Conservation (phyloP, 2,329 filamentous ascomycete species). For the Lachnellula arida region DNA sequence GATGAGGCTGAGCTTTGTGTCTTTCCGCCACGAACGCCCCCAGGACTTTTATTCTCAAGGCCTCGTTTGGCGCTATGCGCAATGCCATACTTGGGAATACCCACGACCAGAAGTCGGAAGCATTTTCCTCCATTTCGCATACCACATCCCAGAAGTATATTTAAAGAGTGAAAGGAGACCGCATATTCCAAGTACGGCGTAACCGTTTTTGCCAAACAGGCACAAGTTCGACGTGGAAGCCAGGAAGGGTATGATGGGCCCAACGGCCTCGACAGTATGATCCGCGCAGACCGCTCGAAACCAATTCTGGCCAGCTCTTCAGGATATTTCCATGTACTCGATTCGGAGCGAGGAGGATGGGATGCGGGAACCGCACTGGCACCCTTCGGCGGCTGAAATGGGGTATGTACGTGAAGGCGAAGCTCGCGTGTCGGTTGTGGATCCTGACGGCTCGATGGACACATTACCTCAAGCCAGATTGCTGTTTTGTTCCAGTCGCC, state of each 20-base stretch:
- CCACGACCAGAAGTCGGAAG: neutral
- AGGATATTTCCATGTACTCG: neutral
- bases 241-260: too few species aligned
- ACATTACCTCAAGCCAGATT: neutral
- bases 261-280: neutral
- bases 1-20: neutral
- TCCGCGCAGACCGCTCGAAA: neutral
- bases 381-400: neutral
- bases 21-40: neutral
- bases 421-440: neutral
- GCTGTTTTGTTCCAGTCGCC: neutral
- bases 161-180: neutral
- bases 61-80: neutral
- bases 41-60: neutral
- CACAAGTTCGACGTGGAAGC: neutral
- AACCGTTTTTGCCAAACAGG: neutral
- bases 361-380: neutral
- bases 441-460: neutral
- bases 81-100: conserved; percentile 1
- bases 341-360: neutral
- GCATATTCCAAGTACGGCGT: neutral
- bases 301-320: neutral
- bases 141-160: neutral
- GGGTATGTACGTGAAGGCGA: neutral
- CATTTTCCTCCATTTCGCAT: neutral